Evolutionary conservation across 2,329 filamentous ascomycete genomes (phyloP), one percentile per base, ranked within the genome.

Genomic region (Alternaria viburni): DNA sequence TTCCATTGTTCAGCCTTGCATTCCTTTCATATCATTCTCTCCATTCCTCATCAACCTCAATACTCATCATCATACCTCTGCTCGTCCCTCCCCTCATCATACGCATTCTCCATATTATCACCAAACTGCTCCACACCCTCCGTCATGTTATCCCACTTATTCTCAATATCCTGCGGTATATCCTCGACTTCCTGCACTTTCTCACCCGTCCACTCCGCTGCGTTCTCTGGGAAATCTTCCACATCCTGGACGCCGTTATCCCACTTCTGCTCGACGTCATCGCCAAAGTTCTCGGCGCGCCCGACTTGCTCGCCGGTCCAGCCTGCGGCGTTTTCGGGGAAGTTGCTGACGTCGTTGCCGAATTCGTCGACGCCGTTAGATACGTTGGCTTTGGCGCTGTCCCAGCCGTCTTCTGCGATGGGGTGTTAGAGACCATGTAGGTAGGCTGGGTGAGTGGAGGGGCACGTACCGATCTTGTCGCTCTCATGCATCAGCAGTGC

Each of bases 401-500:
- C 70, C 30, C 51, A 70, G 32, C 58, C 65, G 19, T 74, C 61
- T 44, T 70, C 71, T 73, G 26, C 12, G 15, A 9, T 11, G 5
- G 11, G 30, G 6, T 3, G 51, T 69, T 57, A 67, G 64, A 5
- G n/a, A 41, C 2, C 8, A 41, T 41, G n/a, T 28, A 32, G 21
- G 10, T 45, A 28, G 6, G n/a, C 1, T 12, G 10, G 1, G 2
- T 10, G 15, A 28, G 11, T 41, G 0, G 15, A 26, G 4, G 7
- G 6, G 12, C 21, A 66, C 69, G 17, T 65, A 73, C 71, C 69
- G 25, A 74, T 73, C 30, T 74, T 62, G 13, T 69, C 69, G 9
- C 70, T 63, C 26, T 74, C 71, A n/a, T 74, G 71, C 70, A 73
- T 74, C 19, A 74, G 41, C 3, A 74, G 61, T 3, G 71, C 71